A percentile compares a stretch with the other conserved stretches of the same genome.
These are phyloP conservation scores for Colletotrichum liriopes DNA, from an alignment of 2,329 filamentous ascomycete species.

Conservation along the genomic window DNA sequence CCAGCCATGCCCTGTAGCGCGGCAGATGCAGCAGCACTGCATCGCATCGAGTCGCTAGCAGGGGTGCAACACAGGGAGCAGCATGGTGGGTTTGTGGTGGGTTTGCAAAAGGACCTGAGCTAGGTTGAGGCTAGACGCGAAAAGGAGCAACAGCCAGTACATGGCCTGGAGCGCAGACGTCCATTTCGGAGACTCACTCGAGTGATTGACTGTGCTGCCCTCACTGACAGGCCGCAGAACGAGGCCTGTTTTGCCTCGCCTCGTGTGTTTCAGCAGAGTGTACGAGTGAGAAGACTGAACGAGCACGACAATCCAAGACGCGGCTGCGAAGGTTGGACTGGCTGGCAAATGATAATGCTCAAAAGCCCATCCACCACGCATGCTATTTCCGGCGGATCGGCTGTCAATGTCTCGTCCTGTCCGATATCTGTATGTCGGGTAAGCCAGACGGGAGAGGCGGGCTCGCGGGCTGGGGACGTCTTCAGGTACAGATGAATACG, in stretches of 20 bases:
- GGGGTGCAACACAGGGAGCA: slow-evolving; percentile 19
- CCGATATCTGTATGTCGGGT: slow-evolving; percentile 7
- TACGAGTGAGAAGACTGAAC: background rate
- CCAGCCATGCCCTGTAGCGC: slow-evolving; percentile 42
- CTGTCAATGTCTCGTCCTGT: slow-evolving; percentile 19
- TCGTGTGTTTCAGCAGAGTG: background rate
- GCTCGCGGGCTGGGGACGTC: background rate
- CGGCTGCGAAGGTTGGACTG: background rate
- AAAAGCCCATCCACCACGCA: background rate
- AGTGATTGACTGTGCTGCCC: slow-evolving; percentile 7
- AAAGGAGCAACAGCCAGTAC: slow-evolving; percentile 31
- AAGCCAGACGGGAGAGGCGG: slow-evolving; percentile 13
- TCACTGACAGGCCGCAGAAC: slow-evolving; percentile 22
- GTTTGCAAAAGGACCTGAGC: slow-evolving; percentile 44
- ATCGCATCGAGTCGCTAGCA: slow-evolving; percentile 41
- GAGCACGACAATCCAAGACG: slow-evolving; percentile 1
- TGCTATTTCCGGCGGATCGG: slow-evolving; percentile 19
- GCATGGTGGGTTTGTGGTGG: slow-evolving; percentile 40
- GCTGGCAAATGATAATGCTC: slow-evolving; percentile 5
- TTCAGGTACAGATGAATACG: slow-evolving; percentile 39
- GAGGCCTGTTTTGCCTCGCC: background rate
- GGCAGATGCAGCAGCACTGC: slow-evolving; percentile 44
- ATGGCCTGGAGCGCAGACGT: slow-evolving; percentile 22
- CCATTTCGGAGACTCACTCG: slow-evolving; percentile 24
- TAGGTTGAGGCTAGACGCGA: slow-evolving; percentile 42